Percentiles rank a stretch among this genome's conserved stretches.
Evolutionary conservation across 495 filamentous ascomycete genomes (phyloP).

Genomic region (Usnea hakonensis): DNA sequence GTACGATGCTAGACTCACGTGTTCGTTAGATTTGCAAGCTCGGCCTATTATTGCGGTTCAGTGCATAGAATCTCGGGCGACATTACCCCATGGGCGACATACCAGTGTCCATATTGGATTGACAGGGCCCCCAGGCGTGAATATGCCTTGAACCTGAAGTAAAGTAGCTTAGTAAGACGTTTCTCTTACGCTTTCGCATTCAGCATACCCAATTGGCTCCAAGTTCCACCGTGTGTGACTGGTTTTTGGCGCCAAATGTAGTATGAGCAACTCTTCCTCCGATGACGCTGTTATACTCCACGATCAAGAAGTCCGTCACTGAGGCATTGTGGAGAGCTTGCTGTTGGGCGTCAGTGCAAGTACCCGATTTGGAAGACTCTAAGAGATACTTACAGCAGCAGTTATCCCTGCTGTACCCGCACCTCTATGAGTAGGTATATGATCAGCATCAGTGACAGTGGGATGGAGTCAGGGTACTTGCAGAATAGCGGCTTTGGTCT

Average conservation of each 20-base stretch:
- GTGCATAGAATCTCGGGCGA: not conserved
- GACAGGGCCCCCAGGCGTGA: slow-evolving; percentile 45
- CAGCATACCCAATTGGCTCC: slow-evolving; percentile 58
- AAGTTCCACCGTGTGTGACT: slow-evolving; percentile 50
- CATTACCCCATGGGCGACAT: not conserved
- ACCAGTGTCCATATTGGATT: slow-evolving; percentile 66
- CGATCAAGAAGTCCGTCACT: slow-evolving; percentile 59
- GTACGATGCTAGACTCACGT: not conserved
- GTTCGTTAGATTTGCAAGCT: not conserved
- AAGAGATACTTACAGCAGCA: slow-evolving; percentile 49
- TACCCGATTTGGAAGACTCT: slow-evolving; percentile 21
- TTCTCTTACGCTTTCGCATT: not conserved
- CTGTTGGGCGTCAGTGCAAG: slow-evolving; percentile 29
- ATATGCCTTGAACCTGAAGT: slow-evolving; percentile 56
- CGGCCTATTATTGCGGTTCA: not conserved
- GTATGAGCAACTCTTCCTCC: slow-evolving; percentile 53
- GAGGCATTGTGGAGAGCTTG: slow-evolving; percentile 59
- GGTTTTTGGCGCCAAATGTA: slow-evolving; percentile 44
- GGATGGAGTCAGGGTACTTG: slow-evolving; percentile 12
- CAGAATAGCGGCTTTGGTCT: slow-evolving; percentile 37
- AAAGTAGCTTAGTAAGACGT: not conserved
- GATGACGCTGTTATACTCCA: slow-evolving; percentile 59
- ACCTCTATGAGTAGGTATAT: slow-evolving; percentile 27
- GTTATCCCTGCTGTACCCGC: slow-evolving; percentile 62
- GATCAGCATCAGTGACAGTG: slow-evolving; percentile 2